Evolutionary conservation across 2,329 filamentous ascomycete genomes (phyloP), one percentile per base, ranked within the genome.

Genomic region (Pleurostoma richardsiae): DNA sequence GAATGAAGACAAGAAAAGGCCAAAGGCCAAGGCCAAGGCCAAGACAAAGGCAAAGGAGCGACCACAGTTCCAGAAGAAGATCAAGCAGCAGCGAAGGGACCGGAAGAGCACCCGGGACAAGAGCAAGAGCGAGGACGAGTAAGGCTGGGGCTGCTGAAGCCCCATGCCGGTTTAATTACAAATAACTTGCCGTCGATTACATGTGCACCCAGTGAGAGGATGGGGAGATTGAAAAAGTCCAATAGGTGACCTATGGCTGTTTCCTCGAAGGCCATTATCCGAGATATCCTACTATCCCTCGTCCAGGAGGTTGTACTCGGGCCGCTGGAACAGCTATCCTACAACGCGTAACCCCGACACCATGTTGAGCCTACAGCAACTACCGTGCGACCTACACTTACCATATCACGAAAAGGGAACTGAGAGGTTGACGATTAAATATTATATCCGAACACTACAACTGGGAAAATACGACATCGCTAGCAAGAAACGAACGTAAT

Each of bases 21-120:
- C 33, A 4, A 39, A 51, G 11, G 40, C 41, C 30, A 49, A 45
- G 29, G 43, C 29, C 11, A 50, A 51, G 38, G 29, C 36, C 4
- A 44, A 39, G 10, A 10, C 10, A 2, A 49, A 43, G 30, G 19
- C 19, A 19, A 19, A 19, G 19, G 19, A 19, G 2, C 19, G 19
- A 19, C 19, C 19, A 19, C 19, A 19, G 19, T 33, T 29, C 7
- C 29, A 30, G 36, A 45, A 39, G 38, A 45, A 38, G n/a, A 40
- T 46, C 8, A 47, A 47, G 45, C 40, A 47, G 40, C 10, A 29
- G 8, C 30, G 44, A 4, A 19, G 30, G 29, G 30, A 45, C 31
- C 10, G 26, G 31, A 30, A 42, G 40, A 29, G 27, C 2, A 28
- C 28, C 26, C 27, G 6, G 26, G 28, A 5, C n/a, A 31, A 4